Base-by-base conservation (phyloP, 2,329 filamentous ascomycete genomes). In the Sarocladiaceae sp. region DNA sequence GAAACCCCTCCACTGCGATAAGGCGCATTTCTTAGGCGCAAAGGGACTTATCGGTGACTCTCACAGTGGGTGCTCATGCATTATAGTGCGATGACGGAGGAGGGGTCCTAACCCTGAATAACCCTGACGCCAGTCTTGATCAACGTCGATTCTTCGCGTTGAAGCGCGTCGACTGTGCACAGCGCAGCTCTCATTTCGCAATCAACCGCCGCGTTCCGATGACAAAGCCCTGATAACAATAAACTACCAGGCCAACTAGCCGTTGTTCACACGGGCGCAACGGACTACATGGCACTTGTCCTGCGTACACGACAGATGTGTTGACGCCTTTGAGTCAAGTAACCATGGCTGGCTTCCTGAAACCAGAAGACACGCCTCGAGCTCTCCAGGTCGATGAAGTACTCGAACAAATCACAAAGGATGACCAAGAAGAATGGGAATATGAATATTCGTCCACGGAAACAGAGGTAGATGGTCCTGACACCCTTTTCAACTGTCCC, bases 391-490 rank as follows among this genome's bases (percentile, higher is more conserved):
- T 69, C 25, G 61, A 69, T 28, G 60, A 65, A 42, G 49, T 62
- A 13, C 28, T 64, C 25, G 49, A 57, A n/a, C 58, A 64, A 33
- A 52, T 64, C 15, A 22, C 55, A 55, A 36, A 31, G 10, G 70
- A 72, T 25, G 76, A 74, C 5, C 72, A 83, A 54, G 79, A 85
- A 47, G 81, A 84, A 49, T 86, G 81, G 80, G 83, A 86, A 60
- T 86, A 85, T 57, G 83, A 86, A 58, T 86, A 86, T 60, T 86
- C 83, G 0, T 66, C 71, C 2, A 83, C 80, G 0, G 82, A 86
- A 60, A 83, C 75, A 13, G 83, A 86, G 72, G 82, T 80, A 54
- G 17, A 59, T 36, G 4, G 5, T 8, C 29, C n/a, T 26, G 5
- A 8, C 20, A 18, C n/a, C 3, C 17, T 10, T 20, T 26, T n/a